Base-by-base conservation (phyloP, 495 filamentous ascomycete genomes). In the Lineolata rhizophorae region DNA sequence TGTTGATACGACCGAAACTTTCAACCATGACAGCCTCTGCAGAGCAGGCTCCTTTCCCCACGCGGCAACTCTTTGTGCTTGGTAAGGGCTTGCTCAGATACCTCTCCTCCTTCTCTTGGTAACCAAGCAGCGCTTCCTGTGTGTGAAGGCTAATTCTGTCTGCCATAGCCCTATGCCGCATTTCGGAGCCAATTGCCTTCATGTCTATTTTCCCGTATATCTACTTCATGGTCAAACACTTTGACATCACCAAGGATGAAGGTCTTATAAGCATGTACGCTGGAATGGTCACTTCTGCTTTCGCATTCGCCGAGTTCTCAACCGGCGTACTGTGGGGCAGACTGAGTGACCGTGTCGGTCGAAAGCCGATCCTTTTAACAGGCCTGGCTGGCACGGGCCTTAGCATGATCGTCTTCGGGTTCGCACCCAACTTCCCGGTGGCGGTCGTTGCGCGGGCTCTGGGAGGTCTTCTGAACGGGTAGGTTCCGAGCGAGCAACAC, bases 151-250 rank as follows among this genome's bases (percentile, higher is more conserved):
- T n/a, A n/a, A n/a, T n/a, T n/a, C n/a, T n/a, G n/a, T n/a, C n/a
- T n/a, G n/a, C n/a, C 30, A 30, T 44, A 95, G 87, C 84, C 20
- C 53, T 92, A 40, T 90, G 81, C 49, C 72, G 87, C 43, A 90
- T 99, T 53, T 93, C 81, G 61, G 87, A 99, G 53, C 87, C 87
- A 29, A 93, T 99, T 51, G 90, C 87, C 6, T 95, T 99, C 63
- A 95, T 92, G 77, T 93, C 83, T 31, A 93, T 99, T 42, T 95
- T 99, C 48, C 90, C 87, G 2, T 99, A 99, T 49, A 83, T 85
- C 46, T 99, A 93, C 57, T 87, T 74, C 58, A 99, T 99, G 87
- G 78, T 95, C 29, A 62, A 78, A 42, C 79, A 77, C 21, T 99
- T 99, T 55, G 58, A 78, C 41, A 72, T 87, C 51, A 77, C 82